These are phyloP conservation scores for Cyclostephanos tholiformis DNA, from an alignment of 108 stramenopile genomes.

Conservation along the genomic window DNA sequence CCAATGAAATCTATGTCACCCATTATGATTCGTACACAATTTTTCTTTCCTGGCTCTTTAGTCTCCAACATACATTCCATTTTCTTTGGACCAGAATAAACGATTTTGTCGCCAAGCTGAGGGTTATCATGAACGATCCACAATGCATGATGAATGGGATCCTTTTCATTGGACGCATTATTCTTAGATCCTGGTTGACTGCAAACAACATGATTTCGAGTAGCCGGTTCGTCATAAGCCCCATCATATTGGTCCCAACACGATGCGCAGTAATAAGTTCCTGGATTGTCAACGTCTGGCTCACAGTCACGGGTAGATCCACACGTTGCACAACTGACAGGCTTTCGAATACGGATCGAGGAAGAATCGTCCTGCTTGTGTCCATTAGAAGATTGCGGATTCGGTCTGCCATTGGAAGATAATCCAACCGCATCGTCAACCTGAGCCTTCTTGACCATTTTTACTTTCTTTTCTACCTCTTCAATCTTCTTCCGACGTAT, in stretches of 20 bases:
- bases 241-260: constrained; percentile 65
- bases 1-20: constrained; percentile 60
- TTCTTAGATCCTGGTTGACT: constrained; percentile 6
- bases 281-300: constrained; percentile 60
- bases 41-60: constrained; percentile 51
- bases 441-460: constrained; percentile 24
- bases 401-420: constrained; percentile 15
- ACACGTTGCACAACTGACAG: constrained; percentile 52
- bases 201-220: not conserved
- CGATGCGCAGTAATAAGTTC: constrained; percentile 52
- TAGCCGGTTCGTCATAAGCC: not conserved
- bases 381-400: not conserved
- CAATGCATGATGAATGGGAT: constrained; percentile 40
- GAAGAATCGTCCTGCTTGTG: not conserved
- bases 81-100: constrained; percentile 39
- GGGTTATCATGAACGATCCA: constrained; percentile 69
- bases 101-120: constrained; percentile 42
- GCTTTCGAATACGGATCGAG: constrained; percentile 7
- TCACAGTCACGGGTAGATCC: constrained; percentile 47
- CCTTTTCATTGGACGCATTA: constrained; percentile 17
- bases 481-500: constrained; percentile 46
- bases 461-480: constrained; percentile 28
- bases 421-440: constrained; percentile 3
- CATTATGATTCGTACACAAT: constrained; percentile 52
- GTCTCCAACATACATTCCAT: constrained; percentile 62